Conservation (phyloP, 371 early-diverging fungal species). For the Batkoa obscura region DNA sequence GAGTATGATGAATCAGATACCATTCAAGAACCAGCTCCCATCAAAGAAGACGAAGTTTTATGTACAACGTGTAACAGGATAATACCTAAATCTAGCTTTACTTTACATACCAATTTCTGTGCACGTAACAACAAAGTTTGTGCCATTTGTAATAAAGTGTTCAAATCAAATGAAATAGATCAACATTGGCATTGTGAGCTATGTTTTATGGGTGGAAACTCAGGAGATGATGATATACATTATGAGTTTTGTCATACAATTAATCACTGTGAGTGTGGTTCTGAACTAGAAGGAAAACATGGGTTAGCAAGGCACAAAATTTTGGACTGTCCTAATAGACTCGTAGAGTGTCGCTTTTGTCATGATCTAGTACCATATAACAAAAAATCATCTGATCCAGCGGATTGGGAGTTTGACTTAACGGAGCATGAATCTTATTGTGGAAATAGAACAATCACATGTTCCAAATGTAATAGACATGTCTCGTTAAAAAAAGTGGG, state of each 20-base stretch:
- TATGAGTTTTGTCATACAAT: constrained; percentile 32
- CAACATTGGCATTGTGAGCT: constrained; percentile 67
- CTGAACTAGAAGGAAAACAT: constrained; percentile 16
- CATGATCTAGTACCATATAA: constrained; percentile 53
- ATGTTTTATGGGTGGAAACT: constrained; percentile 24
- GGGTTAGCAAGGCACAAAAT: constrained; percentile 45
- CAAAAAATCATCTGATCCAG: constrained; percentile 22
- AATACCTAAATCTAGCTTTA: too few relatives aligned
- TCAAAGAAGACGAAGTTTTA: too few relatives aligned
- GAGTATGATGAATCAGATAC: too few relatives aligned
- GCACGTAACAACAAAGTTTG: constrained; percentile 53
- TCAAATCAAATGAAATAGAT: constrained; percentile 36
- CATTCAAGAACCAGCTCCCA: too few relatives aligned
- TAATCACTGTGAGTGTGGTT: constrained; percentile 35
- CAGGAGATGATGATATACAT: constrained; percentile 39
- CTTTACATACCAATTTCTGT: too few relatives aligned
- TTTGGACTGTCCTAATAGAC: constrained; percentile 41
- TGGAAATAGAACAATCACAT: constrained; percentile 62
- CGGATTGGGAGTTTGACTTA: constrained; percentile 46
- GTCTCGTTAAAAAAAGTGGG: constrained; percentile 64
- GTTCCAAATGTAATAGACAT: constrained; percentile 45
- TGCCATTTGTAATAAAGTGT: constrained; percentile 33
- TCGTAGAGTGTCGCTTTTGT: constrained; percentile 70
- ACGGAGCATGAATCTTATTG: constrained; percentile 68
- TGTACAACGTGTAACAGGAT: too few relatives aligned